These are phyloP conservation scores for Suhomyces vadensis DNA, from an alignment of 805 yeast species.

Conservation along the genomic window DNA sequence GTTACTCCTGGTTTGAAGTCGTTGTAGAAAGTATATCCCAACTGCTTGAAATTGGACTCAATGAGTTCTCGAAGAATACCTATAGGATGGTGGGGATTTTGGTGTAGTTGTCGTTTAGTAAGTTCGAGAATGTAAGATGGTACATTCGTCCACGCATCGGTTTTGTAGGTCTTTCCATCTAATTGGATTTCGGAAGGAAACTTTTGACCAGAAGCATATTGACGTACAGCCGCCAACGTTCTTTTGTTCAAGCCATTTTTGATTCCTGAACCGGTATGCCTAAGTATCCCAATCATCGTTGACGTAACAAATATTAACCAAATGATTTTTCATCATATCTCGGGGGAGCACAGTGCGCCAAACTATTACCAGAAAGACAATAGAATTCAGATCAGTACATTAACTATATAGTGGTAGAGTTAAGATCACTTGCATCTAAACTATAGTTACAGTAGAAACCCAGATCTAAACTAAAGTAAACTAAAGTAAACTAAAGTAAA, in stretches of 20 bases:
- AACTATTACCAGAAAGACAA: too few species aligned
- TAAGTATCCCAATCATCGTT: not conserved
- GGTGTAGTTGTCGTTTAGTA: conserved; percentile 73
- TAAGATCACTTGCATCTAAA: too few species aligned
- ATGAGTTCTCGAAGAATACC: conserved; percentile 79
- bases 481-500: too few species aligned
- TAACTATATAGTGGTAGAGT: too few species aligned
- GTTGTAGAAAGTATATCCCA: conserved; percentile 78
- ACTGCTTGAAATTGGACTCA: conserved; percentile 61
- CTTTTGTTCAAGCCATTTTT: not conserved
- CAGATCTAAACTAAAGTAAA: too few species aligned
- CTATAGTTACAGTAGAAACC: too few species aligned
- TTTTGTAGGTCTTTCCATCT: conserved; percentile 51
- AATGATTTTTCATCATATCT: too few species aligned
- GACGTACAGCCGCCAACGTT: not conserved
- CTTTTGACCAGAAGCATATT: conserved; percentile 4
- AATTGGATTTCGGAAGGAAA: conserved; percentile 38
- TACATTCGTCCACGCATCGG: conserved; percentile 84
- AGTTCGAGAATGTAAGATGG: conserved; percentile 70
- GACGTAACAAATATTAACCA: too few species aligned
- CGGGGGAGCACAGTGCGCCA: too few species aligned
- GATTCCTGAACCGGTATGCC: not conserved
- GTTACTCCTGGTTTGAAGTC: conserved; percentile 83
- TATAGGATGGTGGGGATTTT: conserved; percentile 78
- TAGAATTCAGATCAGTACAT: too few species aligned